Evolutionary conservation across 495 filamentous ascomycete species (phyloP), one percentile per base, ranked within the genome.

Genomic region (Penicillium cinerascens): DNA sequence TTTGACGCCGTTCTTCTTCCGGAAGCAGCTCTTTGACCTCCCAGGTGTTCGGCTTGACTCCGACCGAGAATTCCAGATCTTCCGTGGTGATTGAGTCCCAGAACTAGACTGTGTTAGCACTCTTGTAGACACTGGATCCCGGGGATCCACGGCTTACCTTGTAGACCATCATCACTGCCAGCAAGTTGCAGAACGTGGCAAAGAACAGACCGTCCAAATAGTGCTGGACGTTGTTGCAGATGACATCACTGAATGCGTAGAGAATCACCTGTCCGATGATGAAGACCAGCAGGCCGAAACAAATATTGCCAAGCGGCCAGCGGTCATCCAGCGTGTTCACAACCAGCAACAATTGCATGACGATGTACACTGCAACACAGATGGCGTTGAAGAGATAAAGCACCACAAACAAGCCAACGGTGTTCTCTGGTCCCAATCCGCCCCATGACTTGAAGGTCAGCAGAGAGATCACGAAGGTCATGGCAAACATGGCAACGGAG

Each of bases 161-260:
- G 80, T 99, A 99, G 10, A 97, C 86, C 93, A 99, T 99, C 93
- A 99, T 99, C 45, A 97, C 92, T 2, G 85, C 92, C 9, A 97
- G 78, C 27, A 99, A 73, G 64, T 99, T 97, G 74, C 89, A 92
- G 56, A 92, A 86, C 0, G 92, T 95, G 13, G 91, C 88, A 64
- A 99, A 93, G 72, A 99, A 96, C 33, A 97, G 73, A 0, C 92
- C 93, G 64, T 99, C 93, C 42, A 99, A 66, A 59, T 97, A 99
- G 66, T 99, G 93, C 66, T 91, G 87, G 38, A 89, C 87, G 22
- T 80, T 80, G 29, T 87, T 78, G 76, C 93, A 99, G 64, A 99
- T 88, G 36, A 78, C 83, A 47, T 86, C 81, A 73, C 91, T 90
- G 67, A 95, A 88, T 29, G 86, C 89, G 63, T 99, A 97, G 21